Evolutionary conservation across 202 grass and related monocot species (phyloP).

Genomic region (Digitaria exilis): DNA sequence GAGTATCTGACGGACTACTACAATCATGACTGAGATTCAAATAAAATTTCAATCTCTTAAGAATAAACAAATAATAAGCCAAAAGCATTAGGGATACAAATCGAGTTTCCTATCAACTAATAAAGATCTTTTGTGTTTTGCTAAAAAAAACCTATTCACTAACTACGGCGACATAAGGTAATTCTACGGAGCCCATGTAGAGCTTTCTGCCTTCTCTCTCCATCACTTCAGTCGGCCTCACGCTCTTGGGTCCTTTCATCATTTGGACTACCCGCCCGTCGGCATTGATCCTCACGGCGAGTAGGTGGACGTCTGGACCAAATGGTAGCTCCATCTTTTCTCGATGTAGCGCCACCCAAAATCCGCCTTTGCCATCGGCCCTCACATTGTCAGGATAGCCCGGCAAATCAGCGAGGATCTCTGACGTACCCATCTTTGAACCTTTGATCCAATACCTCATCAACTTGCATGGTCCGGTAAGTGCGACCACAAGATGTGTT

Average conservation of each 20-base stretch:
- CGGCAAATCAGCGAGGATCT: conserved; percentile 46
- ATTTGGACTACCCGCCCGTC: not conserved
- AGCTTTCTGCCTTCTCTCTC: not conserved
- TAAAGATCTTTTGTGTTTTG: no score
- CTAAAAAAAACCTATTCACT: not conserved
- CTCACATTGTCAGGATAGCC: conserved; percentile 68
- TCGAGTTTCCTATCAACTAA: not conserved
- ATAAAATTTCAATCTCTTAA: not conserved
- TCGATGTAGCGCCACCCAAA: conserved; percentile 44
- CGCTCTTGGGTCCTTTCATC: not conserved
- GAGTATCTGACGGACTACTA: no score
- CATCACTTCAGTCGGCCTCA: not conserved
- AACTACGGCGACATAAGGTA: not conserved
- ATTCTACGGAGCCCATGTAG: not conserved
- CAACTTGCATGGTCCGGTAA: conserved; percentile 40
- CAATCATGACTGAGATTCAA: no score
- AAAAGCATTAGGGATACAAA: not conserved
- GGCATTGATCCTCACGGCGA: not conserved
- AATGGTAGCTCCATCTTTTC: not conserved
- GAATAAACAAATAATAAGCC: not conserved
- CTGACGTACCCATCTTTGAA: conserved; percentile 11
- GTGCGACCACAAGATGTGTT: conserved; percentile 35
- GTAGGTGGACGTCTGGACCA: not conserved
- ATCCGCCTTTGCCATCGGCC: conserved; percentile 31
- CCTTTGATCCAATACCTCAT: conserved; percentile 55